Conservation (phyloP, 371 early-diverging fungal species). For the Mycotypha africana region DNA sequence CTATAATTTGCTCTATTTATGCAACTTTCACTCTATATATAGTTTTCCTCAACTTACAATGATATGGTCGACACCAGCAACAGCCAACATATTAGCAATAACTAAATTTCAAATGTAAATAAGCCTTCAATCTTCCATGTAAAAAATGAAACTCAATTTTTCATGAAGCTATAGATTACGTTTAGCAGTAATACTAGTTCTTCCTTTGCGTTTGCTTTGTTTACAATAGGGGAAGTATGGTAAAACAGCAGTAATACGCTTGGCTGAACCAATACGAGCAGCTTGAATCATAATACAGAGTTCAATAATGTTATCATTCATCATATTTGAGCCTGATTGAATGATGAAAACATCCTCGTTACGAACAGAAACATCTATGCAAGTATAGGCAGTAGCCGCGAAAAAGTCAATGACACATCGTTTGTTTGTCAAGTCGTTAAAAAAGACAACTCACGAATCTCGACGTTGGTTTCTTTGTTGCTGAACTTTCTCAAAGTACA, state of each 20-base stretch:
- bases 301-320: slow-evolving; percentile 97
- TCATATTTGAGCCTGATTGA: slow-evolving; percentile 82
- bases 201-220: slow-evolving; percentile 95
- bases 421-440: background rate
- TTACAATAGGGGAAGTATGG: slow-evolving; percentile 97
- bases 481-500: slow-evolving; percentile 71
- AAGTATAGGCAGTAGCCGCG: no score
- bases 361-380: slow-evolving; percentile 89
- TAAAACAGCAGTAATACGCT: slow-evolving; percentile 82
- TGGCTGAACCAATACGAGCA: slow-evolving; percentile 86
- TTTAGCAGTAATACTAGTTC: slow-evolving; percentile 94
- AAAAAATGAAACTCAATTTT: no score
- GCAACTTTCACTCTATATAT: no score
- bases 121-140: background rate
- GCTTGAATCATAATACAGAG: slow-evolving; percentile 95
- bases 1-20: no score
- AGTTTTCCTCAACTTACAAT: slow-evolving; percentile 60
- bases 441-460: slow-evolving; percentile 45
- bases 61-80: slow-evolving; percentile 95
- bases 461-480: slow-evolving; percentile 70
- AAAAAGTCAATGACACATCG: background rate
- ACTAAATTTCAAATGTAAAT: slow-evolving; percentile 47
- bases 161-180: slow-evolving; percentile 35
- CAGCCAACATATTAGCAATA: slow-evolving; percentile 91
- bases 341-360: slow-evolving; percentile 96